Conservation (phyloP, 23 red algal species). For the Chondrus crispus region DNA sequence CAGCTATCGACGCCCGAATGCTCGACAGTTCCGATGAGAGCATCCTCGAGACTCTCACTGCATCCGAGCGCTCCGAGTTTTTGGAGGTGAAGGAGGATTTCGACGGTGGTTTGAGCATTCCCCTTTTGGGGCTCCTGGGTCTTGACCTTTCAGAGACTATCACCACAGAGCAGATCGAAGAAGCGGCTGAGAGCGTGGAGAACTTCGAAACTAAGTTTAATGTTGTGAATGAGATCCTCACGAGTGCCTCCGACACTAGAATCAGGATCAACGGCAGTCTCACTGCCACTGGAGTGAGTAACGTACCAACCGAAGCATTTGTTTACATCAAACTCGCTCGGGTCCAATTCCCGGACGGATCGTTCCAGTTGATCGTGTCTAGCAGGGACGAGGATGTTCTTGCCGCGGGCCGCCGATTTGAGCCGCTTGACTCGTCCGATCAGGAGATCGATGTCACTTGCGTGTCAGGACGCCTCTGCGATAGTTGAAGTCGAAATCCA, state of each 20-base stretch:
- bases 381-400: neutral
- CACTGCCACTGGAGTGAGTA: neutral
- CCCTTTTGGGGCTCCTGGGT: neutral
- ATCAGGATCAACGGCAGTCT: conserved; percentile 14
- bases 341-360: neutral
- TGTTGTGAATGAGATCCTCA: neutral
- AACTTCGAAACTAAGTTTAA: neutral
- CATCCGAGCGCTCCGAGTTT: neutral
- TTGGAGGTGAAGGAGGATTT: neutral
- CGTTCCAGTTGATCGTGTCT: neutral
- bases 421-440: neutral
- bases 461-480: too few species aligned
- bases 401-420: neutral
- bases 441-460: neutral
- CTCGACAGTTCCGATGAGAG: neutral
- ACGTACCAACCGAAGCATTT: conserved; percentile 8
- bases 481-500: too few species aligned
- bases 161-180: neutral
- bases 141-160: neutral
- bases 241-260: neutral
- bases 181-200: neutral
- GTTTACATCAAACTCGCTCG: conserved; percentile 8
- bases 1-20: neutral
- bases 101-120: neutral
- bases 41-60: neutral